Conservation (phyloP, 352 stramenopile genomes). For the Globisporangium cederbergense region DNA sequence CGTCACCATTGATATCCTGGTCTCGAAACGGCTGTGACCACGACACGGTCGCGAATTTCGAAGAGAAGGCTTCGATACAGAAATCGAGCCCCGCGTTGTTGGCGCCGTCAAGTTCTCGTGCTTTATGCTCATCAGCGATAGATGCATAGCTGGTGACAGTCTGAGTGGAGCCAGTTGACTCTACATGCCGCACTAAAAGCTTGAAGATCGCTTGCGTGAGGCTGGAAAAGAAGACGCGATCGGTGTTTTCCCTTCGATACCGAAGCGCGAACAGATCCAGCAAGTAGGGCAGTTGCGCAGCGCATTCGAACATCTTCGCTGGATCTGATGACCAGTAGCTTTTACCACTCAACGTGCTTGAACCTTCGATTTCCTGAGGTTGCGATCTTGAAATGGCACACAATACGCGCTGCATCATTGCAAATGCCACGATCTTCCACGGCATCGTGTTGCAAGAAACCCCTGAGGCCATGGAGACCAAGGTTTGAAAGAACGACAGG, state of each 20-base stretch:
- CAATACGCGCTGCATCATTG: constrained; percentile 21
- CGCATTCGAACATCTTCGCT: not conserved
- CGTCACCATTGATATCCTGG: not conserved
- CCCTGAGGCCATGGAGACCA: constrained; percentile 21
- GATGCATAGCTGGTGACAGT: too few relatives aligned
- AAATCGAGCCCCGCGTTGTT: not conserved
- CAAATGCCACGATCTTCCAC: constrained; percentile 33
- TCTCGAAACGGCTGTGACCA: constrained; percentile 19
- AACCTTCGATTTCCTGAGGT: not conserved
- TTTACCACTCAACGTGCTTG: not conserved
- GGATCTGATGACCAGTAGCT: constrained; percentile 8
- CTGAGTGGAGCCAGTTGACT: constrained; percentile 5
- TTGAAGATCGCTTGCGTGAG: constrained; percentile 28
- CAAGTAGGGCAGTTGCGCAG: constrained; percentile 24
- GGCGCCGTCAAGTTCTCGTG: not conserved
- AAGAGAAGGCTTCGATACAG: constrained; percentile 25
- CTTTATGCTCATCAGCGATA: not conserved
- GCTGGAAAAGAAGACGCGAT: constrained; percentile 32
- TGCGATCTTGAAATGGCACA: not conserved
- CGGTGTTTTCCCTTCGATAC: constrained; percentile 27
- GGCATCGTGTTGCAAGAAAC: constrained; percentile 2
- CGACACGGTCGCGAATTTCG: constrained; percentile 29
- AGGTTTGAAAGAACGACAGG: constrained; percentile 25
- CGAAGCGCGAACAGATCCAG: constrained; percentile 31
- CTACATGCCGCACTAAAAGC: constrained; percentile 26